These are phyloP conservation scores for Xylariomycetidae sp. DNA, from an alignment of 2,329 filamentous ascomycete species.

Conservation along the genomic window DNA sequence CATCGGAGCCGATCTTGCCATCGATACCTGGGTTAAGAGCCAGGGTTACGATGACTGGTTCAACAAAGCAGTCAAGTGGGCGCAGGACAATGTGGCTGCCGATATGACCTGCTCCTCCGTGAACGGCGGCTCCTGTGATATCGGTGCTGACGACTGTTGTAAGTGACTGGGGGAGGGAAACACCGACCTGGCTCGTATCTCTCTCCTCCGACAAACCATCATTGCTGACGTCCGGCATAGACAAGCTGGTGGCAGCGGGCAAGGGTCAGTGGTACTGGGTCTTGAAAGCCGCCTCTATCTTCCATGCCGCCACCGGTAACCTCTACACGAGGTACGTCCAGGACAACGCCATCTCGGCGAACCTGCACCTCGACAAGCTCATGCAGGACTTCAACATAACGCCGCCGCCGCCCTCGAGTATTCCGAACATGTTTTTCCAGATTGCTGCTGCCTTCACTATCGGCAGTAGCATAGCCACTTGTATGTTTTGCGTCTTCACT, in stretches of 20 bases:
- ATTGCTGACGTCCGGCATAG: neutral
- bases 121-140: neutral
- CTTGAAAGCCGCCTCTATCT: neutral
- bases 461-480: neutral
- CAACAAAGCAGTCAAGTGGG: neutral
- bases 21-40: neutral
- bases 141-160: constrained; percentile 1
- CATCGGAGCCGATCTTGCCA: neutral
- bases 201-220: neutral
- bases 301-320: neutral
- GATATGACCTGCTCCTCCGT: neutral
- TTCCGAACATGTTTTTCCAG: neutral
- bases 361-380: neutral
- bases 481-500: too few species aligned
- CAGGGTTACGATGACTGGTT: neutral
- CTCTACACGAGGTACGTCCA: constrained; percentile 1
- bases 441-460: neutral
- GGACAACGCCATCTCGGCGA: neutral
- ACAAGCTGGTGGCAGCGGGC: neutral
- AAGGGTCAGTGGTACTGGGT: constrained; percentile 1
- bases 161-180: too few species aligned
- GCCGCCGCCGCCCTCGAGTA: neutral
- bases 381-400: constrained; percentile 1
- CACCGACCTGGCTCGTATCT: neutral
- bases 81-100: neutral